These are phyloP conservation scores for Cutaneotrichosporon daszewskae DNA, from an alignment of 1,284 basidiomycete genomes.

Conservation along the genomic window DNA sequence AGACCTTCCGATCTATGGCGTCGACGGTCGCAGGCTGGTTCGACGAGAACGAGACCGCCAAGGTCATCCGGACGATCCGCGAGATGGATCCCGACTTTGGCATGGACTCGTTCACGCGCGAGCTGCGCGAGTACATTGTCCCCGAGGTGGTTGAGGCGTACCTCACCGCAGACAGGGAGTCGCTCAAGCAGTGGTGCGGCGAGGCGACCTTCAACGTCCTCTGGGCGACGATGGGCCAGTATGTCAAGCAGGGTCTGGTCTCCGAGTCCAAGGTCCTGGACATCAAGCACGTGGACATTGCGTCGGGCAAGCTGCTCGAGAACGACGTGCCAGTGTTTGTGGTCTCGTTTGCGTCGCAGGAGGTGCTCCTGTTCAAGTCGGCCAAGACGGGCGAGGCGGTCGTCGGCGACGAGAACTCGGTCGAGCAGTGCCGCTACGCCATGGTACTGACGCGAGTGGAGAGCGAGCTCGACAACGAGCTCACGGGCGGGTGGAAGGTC, in stretches of 20 bases:
- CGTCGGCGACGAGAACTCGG: slow-evolving; percentile 80
- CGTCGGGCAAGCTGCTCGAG: slow-evolving; percentile 73
- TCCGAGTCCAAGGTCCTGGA: slow-evolving; percentile 88
- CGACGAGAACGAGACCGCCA: slow-evolving; percentile 96
- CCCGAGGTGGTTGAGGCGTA: slow-evolving; percentile 98
- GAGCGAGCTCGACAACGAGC: slow-evolving; percentile 78
- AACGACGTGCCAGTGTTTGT: slow-evolving; percentile 85
- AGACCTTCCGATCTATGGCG: slow-evolving; percentile 74
- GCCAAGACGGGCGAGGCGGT: slow-evolving; percentile 77
- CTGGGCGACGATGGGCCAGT: slow-evolving; percentile 96
- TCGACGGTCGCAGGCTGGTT: slow-evolving; percentile 79
- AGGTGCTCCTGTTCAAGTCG: slow-evolving; percentile 86
- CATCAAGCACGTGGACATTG: slow-evolving; percentile 87
- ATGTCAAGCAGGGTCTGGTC: slow-evolving; percentile 79
- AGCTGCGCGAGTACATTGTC: slow-evolving; percentile 92
- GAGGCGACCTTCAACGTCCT: slow-evolving; percentile 98
- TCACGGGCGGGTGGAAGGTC: slow-evolving; percentile 98
- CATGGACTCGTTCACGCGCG: slow-evolving; percentile 79
- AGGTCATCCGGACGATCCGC: slow-evolving; percentile 83
- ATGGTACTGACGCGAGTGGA: slow-evolving; percentile 84
- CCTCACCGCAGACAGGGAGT: slow-evolving; percentile 77
- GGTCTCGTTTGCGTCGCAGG: slow-evolving; percentile 90
- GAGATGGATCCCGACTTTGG: slow-evolving; percentile 79
- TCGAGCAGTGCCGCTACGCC: slow-evolving; percentile 89
- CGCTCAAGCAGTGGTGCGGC: slow-evolving; percentile 85